phyloP scores from a whole-genome alignment of 1,284 basidiomycete species.

The Megacollybia platyphylla region DNA sequence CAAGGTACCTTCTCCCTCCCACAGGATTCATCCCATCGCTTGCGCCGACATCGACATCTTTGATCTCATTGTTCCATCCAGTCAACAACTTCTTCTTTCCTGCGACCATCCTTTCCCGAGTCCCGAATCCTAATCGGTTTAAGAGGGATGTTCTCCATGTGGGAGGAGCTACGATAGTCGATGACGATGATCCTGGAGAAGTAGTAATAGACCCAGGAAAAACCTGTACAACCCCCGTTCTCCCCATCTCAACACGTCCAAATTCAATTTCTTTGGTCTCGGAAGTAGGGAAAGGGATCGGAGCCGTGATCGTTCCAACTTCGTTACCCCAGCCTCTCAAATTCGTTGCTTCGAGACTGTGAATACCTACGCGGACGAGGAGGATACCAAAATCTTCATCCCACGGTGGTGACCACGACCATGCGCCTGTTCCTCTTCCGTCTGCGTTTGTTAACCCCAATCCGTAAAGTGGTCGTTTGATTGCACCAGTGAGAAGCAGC shows the following conservation, averaged over 20 bases:
- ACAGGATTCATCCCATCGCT: conserved; percentile 13
- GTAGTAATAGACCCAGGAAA: conserved; percentile 13
- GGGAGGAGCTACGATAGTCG: neutral
- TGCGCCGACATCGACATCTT: conserved; percentile 21
- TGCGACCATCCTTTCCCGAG: conserved; percentile 6
- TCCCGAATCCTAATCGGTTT: neutral
- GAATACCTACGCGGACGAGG: conserved; percentile 56
- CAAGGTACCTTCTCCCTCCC: conserved; percentile 16
- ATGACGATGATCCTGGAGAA: neutral
- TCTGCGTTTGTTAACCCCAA: conserved; percentile 4
- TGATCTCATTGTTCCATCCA: conserved; percentile 39
- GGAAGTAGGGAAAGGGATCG: conserved; percentile 16
- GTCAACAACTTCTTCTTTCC: conserved; percentile 8
- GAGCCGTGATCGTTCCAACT: conserved; percentile 37
- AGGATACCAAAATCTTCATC: conserved; percentile 68
- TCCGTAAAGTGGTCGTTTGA: conserved; percentile 34
- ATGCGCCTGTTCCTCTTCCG: conserved; percentile 5
- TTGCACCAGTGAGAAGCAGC: conserved; percentile 38
- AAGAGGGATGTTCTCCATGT: conserved; percentile 9
- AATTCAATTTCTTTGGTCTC: conserved; percentile 16
- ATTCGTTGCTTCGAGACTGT: conserved; percentile 60
- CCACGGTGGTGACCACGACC: conserved; percentile 19
- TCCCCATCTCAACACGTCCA: conserved; percentile 4
- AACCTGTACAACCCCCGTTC: conserved; percentile 14
- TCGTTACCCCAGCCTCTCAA: conserved; percentile 64